Conservation (phyloP, 148 eudicot species). For the Rhododendron kiyosumense region DNA sequence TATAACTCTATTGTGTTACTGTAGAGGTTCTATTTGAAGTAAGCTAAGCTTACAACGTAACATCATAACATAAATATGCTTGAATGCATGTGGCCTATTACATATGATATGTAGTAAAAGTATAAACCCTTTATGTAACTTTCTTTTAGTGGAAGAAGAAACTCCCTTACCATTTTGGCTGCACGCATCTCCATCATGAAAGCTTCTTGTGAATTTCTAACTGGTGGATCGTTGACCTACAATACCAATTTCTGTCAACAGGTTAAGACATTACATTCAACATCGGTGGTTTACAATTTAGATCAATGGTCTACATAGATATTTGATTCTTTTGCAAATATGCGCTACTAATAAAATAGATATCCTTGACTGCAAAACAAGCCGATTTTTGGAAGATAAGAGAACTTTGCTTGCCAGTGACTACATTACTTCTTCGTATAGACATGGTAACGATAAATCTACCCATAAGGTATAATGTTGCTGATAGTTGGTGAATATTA, state of each 20-base stretch:
- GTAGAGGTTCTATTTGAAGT: background rate
- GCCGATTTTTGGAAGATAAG: background rate
- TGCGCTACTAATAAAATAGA: background rate
- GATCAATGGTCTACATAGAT: background rate
- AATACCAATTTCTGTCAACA: constrained; percentile 9
- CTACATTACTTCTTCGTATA: background rate
- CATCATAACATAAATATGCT: background rate
- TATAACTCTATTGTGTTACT: background rate
- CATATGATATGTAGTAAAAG: background rate
- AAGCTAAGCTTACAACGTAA: background rate
- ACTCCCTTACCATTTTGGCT: constrained; percentile 64
- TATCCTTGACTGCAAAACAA: background rate
- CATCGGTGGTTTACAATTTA: background rate
- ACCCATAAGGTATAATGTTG: background rate
- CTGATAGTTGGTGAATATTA: background rate
- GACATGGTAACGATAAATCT: background rate
- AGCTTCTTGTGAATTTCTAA: constrained; percentile 80
- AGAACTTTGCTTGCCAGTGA: background rate
- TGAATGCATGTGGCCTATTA: background rate
- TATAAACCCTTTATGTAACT: background rate
- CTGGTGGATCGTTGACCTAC: constrained; percentile 83
- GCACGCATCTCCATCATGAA: constrained; percentile 99
- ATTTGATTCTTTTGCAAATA: background rate
- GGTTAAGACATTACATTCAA: background rate
- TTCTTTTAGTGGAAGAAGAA: background rate